Evolutionary conservation across 345 rosid species (phyloP).

Genomic region (Gossypium longicalyx): DNA sequence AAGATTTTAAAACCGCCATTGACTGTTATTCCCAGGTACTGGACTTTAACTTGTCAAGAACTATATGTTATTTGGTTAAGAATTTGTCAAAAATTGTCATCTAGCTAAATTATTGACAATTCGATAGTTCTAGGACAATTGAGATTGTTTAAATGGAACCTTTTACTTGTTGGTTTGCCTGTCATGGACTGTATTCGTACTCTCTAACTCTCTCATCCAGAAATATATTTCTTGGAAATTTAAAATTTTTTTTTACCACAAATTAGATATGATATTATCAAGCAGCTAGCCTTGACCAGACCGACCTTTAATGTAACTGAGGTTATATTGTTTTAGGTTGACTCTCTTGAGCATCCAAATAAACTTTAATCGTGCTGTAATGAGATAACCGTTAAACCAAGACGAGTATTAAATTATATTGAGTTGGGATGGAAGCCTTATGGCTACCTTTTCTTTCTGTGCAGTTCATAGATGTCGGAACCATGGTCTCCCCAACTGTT

Average conservation of each 20-base stretch:
- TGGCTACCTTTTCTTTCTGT: neutral
- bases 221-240: neutral
- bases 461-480: conserved; percentile 86
- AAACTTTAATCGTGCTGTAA: neutral
- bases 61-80: neutral
- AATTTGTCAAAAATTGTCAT: neutral
- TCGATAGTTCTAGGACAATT: neutral
- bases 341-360: neutral
- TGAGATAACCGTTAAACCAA: neutral
- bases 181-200: neutral
- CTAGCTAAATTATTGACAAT: neutral
- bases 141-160: neutral
- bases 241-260: neutral
- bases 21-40: conserved; percentile 91
- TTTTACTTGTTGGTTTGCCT: neutral
- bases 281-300: conserved; percentile 3
- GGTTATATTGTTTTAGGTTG: neutral
- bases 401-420: neutral
- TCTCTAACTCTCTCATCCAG: neutral
- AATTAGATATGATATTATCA: neutral
- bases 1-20: conserved; percentile 88
- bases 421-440: conserved; percentile 8
- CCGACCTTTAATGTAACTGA: neutral
- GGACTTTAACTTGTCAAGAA: neutral
- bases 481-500: conserved; percentile 89